Evolutionary conservation across 2,329 filamentous ascomycete species (phyloP).

Genomic region (Ambrosiella cleistominuta): DNA sequence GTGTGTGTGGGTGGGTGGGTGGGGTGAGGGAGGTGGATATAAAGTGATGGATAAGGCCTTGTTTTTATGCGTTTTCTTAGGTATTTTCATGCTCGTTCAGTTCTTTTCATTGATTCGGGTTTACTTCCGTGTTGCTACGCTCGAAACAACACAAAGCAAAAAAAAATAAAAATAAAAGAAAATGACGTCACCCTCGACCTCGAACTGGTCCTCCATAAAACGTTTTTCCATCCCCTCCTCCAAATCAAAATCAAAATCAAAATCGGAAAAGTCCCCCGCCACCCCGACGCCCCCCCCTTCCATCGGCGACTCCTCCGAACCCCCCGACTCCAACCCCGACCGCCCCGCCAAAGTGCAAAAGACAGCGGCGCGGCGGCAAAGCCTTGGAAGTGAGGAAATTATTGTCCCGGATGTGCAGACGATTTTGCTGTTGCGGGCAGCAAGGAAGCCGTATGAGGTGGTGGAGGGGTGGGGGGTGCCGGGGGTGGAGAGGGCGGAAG

Average conservation of each 20-base stretch:
- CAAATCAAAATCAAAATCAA: not conserved
- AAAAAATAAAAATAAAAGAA: no score
- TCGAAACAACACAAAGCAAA: no score
- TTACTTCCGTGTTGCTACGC: no score
- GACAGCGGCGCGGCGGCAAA: not conserved
- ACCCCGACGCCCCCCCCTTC: not conserved
- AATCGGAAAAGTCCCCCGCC: not conserved
- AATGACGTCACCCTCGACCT: not conserved
- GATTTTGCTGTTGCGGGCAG: not conserved
- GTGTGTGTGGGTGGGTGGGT: no score
- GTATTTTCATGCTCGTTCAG: no score
- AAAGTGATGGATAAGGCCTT: no score
- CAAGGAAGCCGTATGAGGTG: slow-evolving; percentile 1
- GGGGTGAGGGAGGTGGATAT: no score
- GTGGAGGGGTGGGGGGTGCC: slow-evolving; percentile 1
- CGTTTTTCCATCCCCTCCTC: not conserved
- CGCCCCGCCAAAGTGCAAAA: not conserved
- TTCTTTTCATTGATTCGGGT: no score
- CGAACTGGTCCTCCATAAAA: slow-evolving; percentile 2
- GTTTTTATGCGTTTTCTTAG: no score
- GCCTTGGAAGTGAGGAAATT: not conserved
- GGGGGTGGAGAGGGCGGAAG: slow-evolving; percentile 17
- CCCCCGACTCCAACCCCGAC: not conserved
- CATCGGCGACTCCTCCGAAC: not conserved
- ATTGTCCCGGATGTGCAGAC: slow-evolving; percentile 1